Conservation (phyloP, 2,329 filamentous ascomycete genomes). For the Phaeosphaeriaceae sp. region DNA sequence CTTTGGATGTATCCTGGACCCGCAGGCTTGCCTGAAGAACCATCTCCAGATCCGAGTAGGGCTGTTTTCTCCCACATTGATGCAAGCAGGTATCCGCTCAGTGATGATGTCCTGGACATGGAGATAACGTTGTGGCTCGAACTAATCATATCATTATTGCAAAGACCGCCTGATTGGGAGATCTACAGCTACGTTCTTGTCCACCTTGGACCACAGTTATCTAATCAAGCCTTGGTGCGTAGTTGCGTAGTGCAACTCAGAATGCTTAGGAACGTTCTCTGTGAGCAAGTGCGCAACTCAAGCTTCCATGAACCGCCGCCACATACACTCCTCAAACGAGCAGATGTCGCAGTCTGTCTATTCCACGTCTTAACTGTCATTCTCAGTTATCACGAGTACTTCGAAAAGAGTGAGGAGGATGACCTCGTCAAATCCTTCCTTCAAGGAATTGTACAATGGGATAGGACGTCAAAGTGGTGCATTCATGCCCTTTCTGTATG, state of each 20-base stretch:
- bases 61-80: conserved; percentile 59
- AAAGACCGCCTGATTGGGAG: conserved; percentile 83
- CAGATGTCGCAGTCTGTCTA: conserved; percentile 86
- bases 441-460: conserved; percentile 81
- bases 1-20: conserved; percentile 65
- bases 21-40: conserved; percentile 61
- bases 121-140: conserved; percentile 71
- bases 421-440: conserved; percentile 88
- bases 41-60: conserved; percentile 56
- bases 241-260: conserved; percentile 76
- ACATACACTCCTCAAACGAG: conserved; percentile 79
- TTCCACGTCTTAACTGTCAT: conserved; percentile 87
- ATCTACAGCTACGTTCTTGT: conserved; percentile 89
- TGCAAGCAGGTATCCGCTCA: conserved; percentile 38
- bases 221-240: conserved; percentile 85
- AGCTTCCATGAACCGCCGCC: conserved; percentile 81
- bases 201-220: conserved; percentile 84
- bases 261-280: conserved; percentile 75
- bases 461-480: conserved; percentile 87
- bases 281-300: conserved; percentile 80
- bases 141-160: conserved; percentile 73
- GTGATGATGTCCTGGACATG: conserved; percentile 56
- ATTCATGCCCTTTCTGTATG: conserved; percentile 95
- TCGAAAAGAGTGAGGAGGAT: conserved; percentile 84
- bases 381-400: conserved; percentile 86